phyloP scores from a whole-genome alignment of 129 eudicot species.

The Centaurea solstitialis region DNA sequence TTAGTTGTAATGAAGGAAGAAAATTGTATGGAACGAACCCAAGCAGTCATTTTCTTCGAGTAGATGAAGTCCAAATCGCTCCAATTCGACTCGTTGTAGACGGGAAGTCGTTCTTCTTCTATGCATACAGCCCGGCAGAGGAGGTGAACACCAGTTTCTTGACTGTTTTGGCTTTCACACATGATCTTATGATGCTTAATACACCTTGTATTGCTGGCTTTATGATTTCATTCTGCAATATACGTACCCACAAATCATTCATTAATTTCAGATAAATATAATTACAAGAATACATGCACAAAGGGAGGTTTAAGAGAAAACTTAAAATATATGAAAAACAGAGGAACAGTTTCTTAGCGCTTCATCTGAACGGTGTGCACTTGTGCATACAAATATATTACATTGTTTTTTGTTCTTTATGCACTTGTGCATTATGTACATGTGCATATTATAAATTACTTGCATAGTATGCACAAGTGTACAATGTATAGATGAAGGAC shows the following conservation, averaged over 20 bases:
- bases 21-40: slow-evolving; percentile 52
- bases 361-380: no score
- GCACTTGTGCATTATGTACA: no score
- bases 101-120: slow-evolving; percentile 53
- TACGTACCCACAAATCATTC: neutral
- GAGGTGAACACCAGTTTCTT: slow-evolving; percentile 76
- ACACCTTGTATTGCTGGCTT: slow-evolving; percentile 78
- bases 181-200: slow-evolving; percentile 66
- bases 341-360: no score
- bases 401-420: no score
- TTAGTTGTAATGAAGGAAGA: neutral
- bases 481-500: no score
- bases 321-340: no score
- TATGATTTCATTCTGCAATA: slow-evolving; percentile 70
- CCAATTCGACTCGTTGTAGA: slow-evolving; percentile 73
- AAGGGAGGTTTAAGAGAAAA: no score
- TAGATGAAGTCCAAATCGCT: slow-evolving; percentile 75
- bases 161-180: slow-evolving; percentile 80
- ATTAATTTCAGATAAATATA: neutral
- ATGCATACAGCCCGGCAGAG: slow-evolving; percentile 77
- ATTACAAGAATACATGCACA: no score
- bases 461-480: no score
- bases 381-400: no score
- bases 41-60: slow-evolving; percentile 87
- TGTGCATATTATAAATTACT: no score